phyloP scores from a whole-genome alignment of 2,329 filamentous ascomycete genomes.

The Neurospora crassa region DNA sequence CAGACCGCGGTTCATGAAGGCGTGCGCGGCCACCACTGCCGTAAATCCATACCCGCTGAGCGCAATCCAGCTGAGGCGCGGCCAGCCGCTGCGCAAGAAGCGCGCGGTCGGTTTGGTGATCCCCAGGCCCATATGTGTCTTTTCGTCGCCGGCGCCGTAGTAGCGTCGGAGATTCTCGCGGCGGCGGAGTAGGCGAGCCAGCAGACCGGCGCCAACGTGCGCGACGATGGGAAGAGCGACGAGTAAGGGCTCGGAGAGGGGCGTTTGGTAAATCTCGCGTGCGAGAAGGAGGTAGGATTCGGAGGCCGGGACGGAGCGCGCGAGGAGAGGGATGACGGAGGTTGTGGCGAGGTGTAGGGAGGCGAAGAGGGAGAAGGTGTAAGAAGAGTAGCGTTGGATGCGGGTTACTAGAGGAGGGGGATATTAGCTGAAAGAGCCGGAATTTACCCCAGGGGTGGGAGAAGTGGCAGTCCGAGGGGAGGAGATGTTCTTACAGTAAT shows the following conservation, averaged over 20 bases:
- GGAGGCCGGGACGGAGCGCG: constrained; percentile 61
- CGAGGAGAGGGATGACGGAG: constrained; percentile 67
- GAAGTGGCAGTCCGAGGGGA: neutral
- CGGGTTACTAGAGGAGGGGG: constrained; percentile 46
- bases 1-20: constrained; percentile 64
- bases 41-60: constrained; percentile 62
- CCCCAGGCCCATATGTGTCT: constrained; percentile 3
- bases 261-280: constrained; percentile 83
- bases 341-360: constrained; percentile 73
- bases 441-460: constrained; percentile 17
- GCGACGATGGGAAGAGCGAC: constrained; percentile 64
- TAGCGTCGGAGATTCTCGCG: constrained; percentile 64
- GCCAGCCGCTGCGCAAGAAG: constrained; percentile 47
- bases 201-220: constrained; percentile 70
- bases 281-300: constrained; percentile 86
- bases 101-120: constrained; percentile 6
- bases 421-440: constrained; percentile 2
- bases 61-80: constrained; percentile 59
- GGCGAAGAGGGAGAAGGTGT: constrained; percentile 70
- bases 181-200: constrained; percentile 65
- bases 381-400: constrained; percentile 82
- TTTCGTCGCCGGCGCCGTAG: constrained; percentile 53
- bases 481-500: constrained; percentile 52
- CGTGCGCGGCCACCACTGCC: constrained; percentile 59
- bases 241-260: constrained; percentile 68